Evolutionary conservation across 805 yeast genomes (phyloP).

Genomic region (Soucietia sequanensis): DNA sequence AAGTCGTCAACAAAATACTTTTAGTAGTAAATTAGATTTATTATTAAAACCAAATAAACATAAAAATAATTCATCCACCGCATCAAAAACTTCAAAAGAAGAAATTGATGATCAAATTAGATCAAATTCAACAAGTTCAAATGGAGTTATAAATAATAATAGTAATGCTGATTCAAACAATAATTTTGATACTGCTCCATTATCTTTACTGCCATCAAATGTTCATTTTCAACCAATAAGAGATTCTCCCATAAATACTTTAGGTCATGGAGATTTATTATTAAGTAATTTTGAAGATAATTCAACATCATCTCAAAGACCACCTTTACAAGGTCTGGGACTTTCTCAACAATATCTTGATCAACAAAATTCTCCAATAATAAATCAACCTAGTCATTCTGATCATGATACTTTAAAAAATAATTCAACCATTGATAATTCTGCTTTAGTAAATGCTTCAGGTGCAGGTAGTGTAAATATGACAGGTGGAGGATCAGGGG

Average conservation of each 20-base stretch:
- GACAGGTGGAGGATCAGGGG: no score
- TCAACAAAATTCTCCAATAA: no score
- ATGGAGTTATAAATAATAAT: background rate
- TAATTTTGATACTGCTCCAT: background rate
- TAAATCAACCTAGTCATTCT: background rate
- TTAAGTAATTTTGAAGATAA: slow-evolving; percentile 25
- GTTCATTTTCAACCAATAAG: slow-evolving; percentile 50
- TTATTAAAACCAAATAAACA: slow-evolving; percentile 4
- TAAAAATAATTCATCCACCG: background rate
- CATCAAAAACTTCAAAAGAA: background rate
- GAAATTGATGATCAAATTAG: background rate
- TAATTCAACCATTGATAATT: background rate
- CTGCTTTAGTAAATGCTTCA: background rate
- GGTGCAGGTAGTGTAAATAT: no score
- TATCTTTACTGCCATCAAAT: slow-evolving; percentile 21
- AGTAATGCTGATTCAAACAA: background rate
- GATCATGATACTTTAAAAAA: background rate
- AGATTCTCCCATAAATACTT: slow-evolving; percentile 44
- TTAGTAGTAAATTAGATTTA: slow-evolving; percentile 11
- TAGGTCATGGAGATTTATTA: slow-evolving; percentile 49
- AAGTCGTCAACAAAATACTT: background rate
- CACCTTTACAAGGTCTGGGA: background rate
- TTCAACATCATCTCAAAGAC: no score
- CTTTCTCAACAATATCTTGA: no score
- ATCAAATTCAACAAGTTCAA: background rate